Conservation (phyloP, 768 basidiomycete species). For the Lactarius akahatsu region DNA sequence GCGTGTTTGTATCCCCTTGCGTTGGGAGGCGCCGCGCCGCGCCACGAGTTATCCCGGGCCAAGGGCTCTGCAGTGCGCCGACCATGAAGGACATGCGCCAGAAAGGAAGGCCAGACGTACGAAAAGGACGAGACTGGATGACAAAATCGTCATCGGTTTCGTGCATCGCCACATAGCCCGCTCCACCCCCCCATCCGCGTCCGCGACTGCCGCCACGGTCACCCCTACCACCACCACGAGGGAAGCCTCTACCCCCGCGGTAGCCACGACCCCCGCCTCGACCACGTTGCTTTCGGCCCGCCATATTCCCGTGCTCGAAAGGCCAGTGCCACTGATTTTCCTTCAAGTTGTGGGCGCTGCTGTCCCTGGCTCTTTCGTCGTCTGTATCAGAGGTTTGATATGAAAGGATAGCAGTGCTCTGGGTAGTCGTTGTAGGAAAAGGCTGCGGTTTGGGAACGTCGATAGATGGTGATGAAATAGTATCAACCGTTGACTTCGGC, state of each 20-base stretch:
- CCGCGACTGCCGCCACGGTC: constrained; percentile 33
- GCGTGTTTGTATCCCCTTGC: neutral
- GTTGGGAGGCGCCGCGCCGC: neutral
- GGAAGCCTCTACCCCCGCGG: constrained; percentile 33
- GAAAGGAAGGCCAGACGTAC: constrained; percentile 4
- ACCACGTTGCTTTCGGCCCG: constrained; percentile 26
- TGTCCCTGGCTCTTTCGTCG: neutral
- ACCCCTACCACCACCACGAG: constrained; percentile 35
- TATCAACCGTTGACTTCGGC: neutral
- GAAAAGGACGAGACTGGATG: neutral
- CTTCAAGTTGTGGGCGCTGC: neutral
- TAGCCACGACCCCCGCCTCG: constrained; percentile 31
- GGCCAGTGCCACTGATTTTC: neutral
- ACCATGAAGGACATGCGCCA: constrained; percentile 1
- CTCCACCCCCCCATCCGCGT: constrained; percentile 22
- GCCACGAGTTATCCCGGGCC: neutral
- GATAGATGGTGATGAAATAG: neutral
- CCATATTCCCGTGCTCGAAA: neutral
- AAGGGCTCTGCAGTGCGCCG: neutral
- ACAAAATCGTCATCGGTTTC: constrained; percentile 28
- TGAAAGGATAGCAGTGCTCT: neutral
- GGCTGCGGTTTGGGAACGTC: neutral
- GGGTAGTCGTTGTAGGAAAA: neutral
- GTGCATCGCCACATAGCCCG: constrained; percentile 16
- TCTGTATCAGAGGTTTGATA: neutral